These are phyloP conservation scores for Phytopythium kandeliae DNA, from an alignment of 352 stramenopile species.

Conservation along the genomic window DNA sequence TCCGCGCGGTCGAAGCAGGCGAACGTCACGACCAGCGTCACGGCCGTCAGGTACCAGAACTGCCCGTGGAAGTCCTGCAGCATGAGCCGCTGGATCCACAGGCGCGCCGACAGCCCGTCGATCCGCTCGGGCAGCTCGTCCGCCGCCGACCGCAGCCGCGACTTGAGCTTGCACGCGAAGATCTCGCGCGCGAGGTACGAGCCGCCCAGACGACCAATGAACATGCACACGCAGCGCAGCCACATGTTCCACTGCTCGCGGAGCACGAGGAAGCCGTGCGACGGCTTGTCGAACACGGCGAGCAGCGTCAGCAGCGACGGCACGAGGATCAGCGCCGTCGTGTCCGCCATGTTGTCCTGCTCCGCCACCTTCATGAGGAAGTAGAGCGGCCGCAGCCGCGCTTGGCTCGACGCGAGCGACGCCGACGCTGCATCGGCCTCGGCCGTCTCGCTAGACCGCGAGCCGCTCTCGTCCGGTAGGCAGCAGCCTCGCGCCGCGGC, in stretches of 20 bases:
- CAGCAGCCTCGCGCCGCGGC: neutral
- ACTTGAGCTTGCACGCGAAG: constrained; percentile 78
- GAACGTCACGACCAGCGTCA: constrained; percentile 81
- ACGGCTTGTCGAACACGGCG: constrained; percentile 69
- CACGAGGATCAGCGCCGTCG: constrained; percentile 78
- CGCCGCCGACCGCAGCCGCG: constrained; percentile 27
- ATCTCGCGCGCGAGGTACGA: constrained; percentile 78
- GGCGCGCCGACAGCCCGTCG: constrained; percentile 56
- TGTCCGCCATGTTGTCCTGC: constrained; percentile 88
- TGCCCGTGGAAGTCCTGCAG: constrained; percentile 80
- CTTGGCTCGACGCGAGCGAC: constrained; percentile 10
- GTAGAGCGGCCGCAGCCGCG: constrained; percentile 61
- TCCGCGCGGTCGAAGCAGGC: constrained; percentile 80
- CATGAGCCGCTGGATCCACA: constrained; percentile 86
- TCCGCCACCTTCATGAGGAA: constrained; percentile 87
- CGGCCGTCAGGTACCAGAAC: constrained; percentile 83
- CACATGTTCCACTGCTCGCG: constrained; percentile 74
- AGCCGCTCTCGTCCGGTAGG: neutral
- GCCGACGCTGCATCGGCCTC: neutral
- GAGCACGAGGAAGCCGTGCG: constrained; percentile 49
- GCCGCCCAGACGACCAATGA: constrained; percentile 61
- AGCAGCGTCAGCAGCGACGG: constrained; percentile 73
- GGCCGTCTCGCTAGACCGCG: neutral
- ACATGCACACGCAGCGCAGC: constrained; percentile 85
- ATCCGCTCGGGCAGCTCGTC: constrained; percentile 18